Percentiles rank a stretch among this genome's conserved stretches.
Evolutionary conservation across 2,329 filamentous ascomycete genomes (phyloP).

Genomic region (Pochonia chlamydosporia): DNA sequence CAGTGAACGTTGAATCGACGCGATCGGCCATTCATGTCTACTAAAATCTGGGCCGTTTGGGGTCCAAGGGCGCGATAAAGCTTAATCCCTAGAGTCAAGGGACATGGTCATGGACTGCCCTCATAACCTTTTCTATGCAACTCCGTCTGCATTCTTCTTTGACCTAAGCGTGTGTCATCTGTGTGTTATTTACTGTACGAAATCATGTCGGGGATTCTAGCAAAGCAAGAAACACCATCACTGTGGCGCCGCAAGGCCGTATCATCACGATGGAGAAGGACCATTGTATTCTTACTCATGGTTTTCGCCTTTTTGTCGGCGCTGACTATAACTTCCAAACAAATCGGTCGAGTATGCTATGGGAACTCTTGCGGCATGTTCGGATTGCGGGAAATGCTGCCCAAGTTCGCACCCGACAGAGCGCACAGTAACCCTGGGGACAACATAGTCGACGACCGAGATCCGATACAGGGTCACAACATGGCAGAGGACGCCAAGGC

Average conservation of each 20-base stretch:
- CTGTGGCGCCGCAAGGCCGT: not conserved
- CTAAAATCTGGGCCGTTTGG: too few relatives aligned
- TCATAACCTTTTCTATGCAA: too few relatives aligned
- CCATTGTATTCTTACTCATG: slow-evolving; percentile 10
- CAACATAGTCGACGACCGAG: too few relatives aligned
- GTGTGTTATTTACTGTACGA: not conserved
- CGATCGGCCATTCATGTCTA: too few relatives aligned
- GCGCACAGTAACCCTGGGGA: not conserved
- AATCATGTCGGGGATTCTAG: not conserved
- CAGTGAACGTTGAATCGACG: too few relatives aligned
- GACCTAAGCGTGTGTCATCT: too few relatives aligned
- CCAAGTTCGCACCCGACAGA: not conserved
- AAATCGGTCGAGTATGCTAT: slow-evolving; percentile 23
- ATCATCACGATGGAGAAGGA: not conserved
- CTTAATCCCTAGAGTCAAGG: too few relatives aligned
- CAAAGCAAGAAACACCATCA: not conserved
- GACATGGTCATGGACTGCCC: too few relatives aligned
- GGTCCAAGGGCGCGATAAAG: too few relatives aligned
- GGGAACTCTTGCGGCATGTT: slow-evolving; percentile 17
- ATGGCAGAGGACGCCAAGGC: too few relatives aligned
- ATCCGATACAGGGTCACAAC: too few relatives aligned
- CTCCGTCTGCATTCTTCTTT: too few relatives aligned
- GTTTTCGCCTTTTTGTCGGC: slow-evolving; percentile 21
- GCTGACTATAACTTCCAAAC: slow-evolving; percentile 26
- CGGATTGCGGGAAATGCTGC: slow-evolving; percentile 1